A percentile compares a stretch with the other conserved stretches of the same genome.
Evolutionary conservation across 75 land plant genomes (phyloP).

Genomic region (Larix kaempferi): DNA sequence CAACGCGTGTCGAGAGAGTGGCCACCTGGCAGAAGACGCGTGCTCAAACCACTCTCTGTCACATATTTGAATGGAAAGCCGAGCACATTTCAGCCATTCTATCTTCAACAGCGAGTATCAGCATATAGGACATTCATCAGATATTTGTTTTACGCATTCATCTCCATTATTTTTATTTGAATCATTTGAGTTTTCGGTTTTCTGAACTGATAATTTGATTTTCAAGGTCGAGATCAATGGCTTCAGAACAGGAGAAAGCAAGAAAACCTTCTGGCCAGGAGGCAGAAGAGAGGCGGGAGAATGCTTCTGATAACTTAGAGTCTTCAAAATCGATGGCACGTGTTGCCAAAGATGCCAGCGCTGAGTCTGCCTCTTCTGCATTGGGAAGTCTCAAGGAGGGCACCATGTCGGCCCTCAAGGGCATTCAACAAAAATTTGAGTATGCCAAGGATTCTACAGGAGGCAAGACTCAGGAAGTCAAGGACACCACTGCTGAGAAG

Average conservation of each 20-base stretch:
- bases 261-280: background rate
- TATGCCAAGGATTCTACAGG: constrained; percentile 23
- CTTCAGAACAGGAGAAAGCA: background rate
- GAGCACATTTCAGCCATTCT: background rate
- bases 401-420: constrained; percentile 16
- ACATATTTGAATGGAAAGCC: background rate
- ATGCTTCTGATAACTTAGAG: background rate
- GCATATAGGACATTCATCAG: background rate
- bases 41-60: background rate
- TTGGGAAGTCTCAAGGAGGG: constrained; percentile 16
- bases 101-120: background rate
- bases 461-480: constrained; percentile 21
- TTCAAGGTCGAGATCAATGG: background rate
- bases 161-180: background rate
- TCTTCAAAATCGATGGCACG: background rate
- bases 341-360: constrained; percentile 1
- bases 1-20: background rate
- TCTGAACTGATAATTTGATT: background rate
- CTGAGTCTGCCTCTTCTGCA: constrained; percentile 19
- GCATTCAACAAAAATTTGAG: constrained; percentile 22
- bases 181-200: background rate
- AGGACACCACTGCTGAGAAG: constrained; percentile 23
- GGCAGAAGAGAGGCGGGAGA: constrained; percentile 9
- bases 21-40: background rate
- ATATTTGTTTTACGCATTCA: background rate